These are phyloP conservation scores for Diaporthe amygdali DNA, from an alignment of 2,329 filamentous ascomycete genomes.

Conservation along the genomic window DNA sequence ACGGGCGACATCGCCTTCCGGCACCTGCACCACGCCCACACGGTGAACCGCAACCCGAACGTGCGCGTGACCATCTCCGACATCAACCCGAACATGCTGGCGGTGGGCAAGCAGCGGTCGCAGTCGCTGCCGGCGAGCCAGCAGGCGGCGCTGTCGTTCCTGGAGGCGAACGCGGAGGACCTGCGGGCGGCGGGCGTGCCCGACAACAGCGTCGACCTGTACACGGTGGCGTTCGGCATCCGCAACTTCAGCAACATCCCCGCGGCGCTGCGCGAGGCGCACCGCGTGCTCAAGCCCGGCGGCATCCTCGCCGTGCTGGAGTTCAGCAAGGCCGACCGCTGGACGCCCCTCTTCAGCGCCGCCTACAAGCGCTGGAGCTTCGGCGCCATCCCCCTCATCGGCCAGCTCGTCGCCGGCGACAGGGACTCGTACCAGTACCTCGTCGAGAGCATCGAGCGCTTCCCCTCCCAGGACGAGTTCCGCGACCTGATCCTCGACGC, in stretches of 20 bases:
- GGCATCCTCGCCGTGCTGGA: constrained; percentile 97
- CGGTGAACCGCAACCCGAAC: constrained; percentile 71
- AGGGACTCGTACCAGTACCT: constrained; percentile 97
- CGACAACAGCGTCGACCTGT: constrained; percentile 81
- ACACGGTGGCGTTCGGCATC: constrained; percentile 97
- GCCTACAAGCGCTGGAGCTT: constrained; percentile 98
- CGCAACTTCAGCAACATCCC: constrained; percentile 96
- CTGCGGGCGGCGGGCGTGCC: constrained; percentile 65
- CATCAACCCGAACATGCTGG: constrained; percentile 51
- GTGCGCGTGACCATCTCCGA: constrained; percentile 51
- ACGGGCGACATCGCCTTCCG: constrained; percentile 98
- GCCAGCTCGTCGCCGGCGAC: constrained; percentile 92
- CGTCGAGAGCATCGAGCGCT: constrained; percentile 95
- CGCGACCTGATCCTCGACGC: constrained; percentile 81
- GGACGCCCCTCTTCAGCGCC: constrained; percentile 76
- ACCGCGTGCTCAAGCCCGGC: constrained; percentile 88
- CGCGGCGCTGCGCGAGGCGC: constrained; percentile 80
- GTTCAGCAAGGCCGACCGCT: constrained; percentile 81
- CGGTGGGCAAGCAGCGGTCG: constrained; percentile 50
- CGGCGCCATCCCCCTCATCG: constrained; percentile 90
- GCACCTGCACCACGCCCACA: constrained; percentile 85
- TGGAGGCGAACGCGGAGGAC: constrained; percentile 88
- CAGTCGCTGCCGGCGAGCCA: constrained; percentile 37
- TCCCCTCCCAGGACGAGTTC: constrained; percentile 87
- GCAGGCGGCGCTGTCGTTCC: constrained; percentile 65